Percentiles rank a stretch among this genome's conserved stretches.
Evolutionary conservation across 371 early-diverging fungal genomes (phyloP).

Genomic region (Mortierella sp.): DNA sequence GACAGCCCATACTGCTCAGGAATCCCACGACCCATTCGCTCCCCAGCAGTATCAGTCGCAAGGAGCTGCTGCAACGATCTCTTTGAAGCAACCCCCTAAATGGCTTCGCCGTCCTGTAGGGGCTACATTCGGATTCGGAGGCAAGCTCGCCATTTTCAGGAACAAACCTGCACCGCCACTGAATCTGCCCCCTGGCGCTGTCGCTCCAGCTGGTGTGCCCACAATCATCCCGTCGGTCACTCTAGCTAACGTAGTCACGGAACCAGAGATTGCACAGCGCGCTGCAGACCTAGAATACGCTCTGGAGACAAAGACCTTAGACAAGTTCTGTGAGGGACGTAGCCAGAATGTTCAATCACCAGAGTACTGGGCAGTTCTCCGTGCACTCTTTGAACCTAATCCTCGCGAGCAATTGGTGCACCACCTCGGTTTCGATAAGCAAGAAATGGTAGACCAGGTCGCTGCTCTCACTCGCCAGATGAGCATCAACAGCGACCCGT

Average conservation of each 20-base stretch:
- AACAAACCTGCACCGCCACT: slow-evolving; percentile 56
- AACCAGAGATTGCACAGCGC: slow-evolving; percentile 71
- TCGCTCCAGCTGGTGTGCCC: slow-evolving; percentile 57
- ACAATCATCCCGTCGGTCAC: slow-evolving; percentile 52
- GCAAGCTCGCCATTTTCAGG: slow-evolving; percentile 76
- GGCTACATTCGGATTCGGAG: slow-evolving; percentile 92
- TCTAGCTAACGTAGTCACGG: slow-evolving; percentile 67
- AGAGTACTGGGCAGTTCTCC: slow-evolving; percentile 86
- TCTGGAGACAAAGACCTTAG: slow-evolving; percentile 62
- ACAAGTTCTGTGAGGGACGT: slow-evolving; percentile 66
- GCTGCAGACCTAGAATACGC: slow-evolving; percentile 73
- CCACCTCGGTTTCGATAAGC: slow-evolving; percentile 87
- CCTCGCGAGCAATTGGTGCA: slow-evolving; percentile 86
- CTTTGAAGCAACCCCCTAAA: slow-evolving; percentile 90
- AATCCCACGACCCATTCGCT: slow-evolving; percentile 82
- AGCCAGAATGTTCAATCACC: slow-evolving; percentile 56
- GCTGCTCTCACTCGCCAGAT: slow-evolving; percentile 55
- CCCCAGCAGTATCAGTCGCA: slow-evolving; percentile 54
- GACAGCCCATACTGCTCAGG: slow-evolving; percentile 34
- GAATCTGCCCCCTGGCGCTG: slow-evolving; percentile 60
- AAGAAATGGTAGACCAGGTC: slow-evolving; percentile 64
- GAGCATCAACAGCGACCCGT: slow-evolving; percentile 25
- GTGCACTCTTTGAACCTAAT: slow-evolving; percentile 79
- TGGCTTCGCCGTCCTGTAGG: slow-evolving; percentile 95
- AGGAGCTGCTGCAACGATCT: slow-evolving; percentile 59